Base-by-base conservation (phyloP, 1,139 yeast species). In the Scheffersomyces illinoinensis region DNA sequence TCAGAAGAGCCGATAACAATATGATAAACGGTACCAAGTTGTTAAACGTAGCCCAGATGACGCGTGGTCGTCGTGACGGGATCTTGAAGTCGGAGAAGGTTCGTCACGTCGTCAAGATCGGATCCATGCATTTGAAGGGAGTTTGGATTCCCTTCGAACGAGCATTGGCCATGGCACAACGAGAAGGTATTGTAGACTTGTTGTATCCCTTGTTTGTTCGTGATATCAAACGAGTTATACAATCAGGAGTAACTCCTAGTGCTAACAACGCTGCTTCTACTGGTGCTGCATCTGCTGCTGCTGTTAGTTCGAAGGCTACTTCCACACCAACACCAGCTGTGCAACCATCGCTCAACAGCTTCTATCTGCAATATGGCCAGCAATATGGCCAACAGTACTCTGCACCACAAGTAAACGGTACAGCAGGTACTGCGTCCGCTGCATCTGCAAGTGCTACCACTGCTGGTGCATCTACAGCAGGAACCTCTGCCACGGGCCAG, bases 131-230 rank as follows among this genome's bases (percentile, higher is more conserved):
- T 73, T 81, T 93, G 68, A 93, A 93, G 76, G 99, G 99, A 57
- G 98, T 93, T 54, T 93, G 98, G 98, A 93, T 93, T 64, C 98
- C 98, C 0, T 93, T 93, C 73, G 98, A 93, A 66, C 82, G 98
- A 57, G 98, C 98, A 0, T 79, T 91, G 56, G 90, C 91, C 33
- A 90, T 93, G 87, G 97, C 98, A 47, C 93, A 91, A 75, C 82
- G 91, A 66, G 98, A 93, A 75, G 89, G 91, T 54, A 92, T 93
- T 61, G 92, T 90, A 51, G 97, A 93, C 70, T 73, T 89, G 64
- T 82, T 93, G 64, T 93, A 91, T 71, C 98, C 98, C 1, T 80
- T 93, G 62, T 92, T 93, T 75, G 97, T 92, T 53, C 85, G 91
- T 64, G 97, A 93, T 73, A 91, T 92, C 68, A 90, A 90, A 71